Conservation (phyloP, 176 grass and related monocot species). For the Puya raimondii region DNA sequence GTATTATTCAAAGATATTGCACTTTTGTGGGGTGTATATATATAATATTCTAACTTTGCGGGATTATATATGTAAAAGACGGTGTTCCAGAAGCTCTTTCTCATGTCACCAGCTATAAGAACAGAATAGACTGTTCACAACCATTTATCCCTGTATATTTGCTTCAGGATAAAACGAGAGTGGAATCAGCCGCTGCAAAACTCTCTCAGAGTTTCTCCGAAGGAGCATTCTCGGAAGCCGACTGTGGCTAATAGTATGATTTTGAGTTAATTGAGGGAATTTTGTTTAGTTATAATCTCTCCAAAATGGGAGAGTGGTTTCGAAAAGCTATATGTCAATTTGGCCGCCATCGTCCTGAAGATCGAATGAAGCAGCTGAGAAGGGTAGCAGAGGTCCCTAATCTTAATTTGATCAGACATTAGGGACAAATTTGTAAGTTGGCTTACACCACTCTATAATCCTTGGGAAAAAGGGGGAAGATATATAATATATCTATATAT, state of each 20-base stretch:
- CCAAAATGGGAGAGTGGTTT: conserved; percentile 1
- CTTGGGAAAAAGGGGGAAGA: not conserved
- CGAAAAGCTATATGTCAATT: not conserved
- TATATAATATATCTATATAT: no score
- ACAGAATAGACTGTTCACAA: not conserved
- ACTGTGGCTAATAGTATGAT: conserved; percentile 31
- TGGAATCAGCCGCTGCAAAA: conserved; percentile 30
- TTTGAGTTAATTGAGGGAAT: not conserved
- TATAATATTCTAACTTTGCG: not conserved
- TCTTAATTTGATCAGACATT: not conserved
- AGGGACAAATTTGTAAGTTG: not conserved
- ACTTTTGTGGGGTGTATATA: not conserved
- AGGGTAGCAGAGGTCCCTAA: not conserved
- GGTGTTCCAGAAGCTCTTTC: no score
- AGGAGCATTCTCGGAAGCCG: conserved; percentile 40
- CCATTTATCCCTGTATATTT: conserved; percentile 5
- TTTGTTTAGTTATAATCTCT: not conserved
- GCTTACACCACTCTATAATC: not conserved
- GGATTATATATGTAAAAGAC: no score
- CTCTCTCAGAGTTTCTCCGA: conserved; percentile 28
- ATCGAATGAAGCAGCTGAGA: not conserved
- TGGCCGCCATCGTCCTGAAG: not conserved
- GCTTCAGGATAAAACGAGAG: conserved; percentile 48
- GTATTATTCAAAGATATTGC: not conserved
- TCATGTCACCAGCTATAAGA: not conserved